Percentiles rank a stretch among this genome's conserved stretches.
phyloP scores from a whole-genome alignment of 2,329 filamentous ascomycete genomes.

The Epichloe amarillans region DNA sequence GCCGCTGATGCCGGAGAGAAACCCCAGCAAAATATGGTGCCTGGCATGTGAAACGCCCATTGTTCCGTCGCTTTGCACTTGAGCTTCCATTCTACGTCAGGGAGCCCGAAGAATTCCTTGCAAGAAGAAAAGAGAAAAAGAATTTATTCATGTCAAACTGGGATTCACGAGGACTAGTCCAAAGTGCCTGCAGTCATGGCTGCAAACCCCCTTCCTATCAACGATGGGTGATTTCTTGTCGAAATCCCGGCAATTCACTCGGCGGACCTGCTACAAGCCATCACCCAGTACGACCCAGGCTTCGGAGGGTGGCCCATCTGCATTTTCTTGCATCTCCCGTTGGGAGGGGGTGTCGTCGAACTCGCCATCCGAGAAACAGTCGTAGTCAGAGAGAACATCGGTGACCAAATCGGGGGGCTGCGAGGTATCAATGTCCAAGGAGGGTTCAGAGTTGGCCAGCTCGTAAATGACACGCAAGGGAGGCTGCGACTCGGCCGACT shows the following conservation, averaged over 20 bases:
- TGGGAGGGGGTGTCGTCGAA: constrained; percentile 19
- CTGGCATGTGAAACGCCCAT: too few relatives aligned
- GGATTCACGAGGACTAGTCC: too few relatives aligned
- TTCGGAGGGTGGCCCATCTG: constrained; percentile 17
- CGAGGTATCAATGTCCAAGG: constrained; percentile 22
- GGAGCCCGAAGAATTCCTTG: too few relatives aligned
- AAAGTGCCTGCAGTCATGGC: too few relatives aligned
- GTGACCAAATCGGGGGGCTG: constrained; percentile 23
- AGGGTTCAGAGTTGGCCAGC: constrained; percentile 18
- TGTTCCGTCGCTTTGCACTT: too few relatives aligned
- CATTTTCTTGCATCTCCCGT: constrained; percentile 17
- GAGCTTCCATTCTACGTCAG: too few relatives aligned
- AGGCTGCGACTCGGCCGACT: constrained; percentile 13
- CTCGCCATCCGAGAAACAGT: constrained; percentile 24
- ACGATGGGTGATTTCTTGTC: constrained; percentile 4
- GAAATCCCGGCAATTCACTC: constrained; percentile 15
- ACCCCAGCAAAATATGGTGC: too few relatives aligned
- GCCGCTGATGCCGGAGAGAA: too few relatives aligned
- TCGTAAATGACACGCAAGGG: constrained; percentile 28
- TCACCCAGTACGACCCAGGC: constrained; percentile 32
- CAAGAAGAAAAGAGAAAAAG: too few relatives aligned
- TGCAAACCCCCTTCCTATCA: background rate
- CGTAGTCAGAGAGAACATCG: constrained; percentile 23
- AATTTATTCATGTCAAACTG: too few relatives aligned
- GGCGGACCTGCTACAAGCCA: constrained; percentile 33